Conservation (phyloP, 306 rosid species). For the Acacia crassicarpa region DNA sequence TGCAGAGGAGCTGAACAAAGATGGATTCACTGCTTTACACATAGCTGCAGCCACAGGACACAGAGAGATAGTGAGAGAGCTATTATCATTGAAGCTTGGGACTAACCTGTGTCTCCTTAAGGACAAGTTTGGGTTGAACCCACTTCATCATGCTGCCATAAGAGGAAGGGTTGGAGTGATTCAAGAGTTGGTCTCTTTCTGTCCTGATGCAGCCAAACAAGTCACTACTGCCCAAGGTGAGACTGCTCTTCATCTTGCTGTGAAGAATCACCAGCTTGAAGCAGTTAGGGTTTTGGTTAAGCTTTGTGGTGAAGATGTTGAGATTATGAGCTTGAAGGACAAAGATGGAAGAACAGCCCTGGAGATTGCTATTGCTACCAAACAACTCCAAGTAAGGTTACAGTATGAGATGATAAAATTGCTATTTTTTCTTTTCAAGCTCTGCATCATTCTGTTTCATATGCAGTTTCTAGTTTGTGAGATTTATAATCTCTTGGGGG, state of each 20-base stretch:
- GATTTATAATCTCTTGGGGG: too few species aligned
- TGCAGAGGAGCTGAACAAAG: slow-evolving; percentile 15
- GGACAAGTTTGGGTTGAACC: slow-evolving; percentile 19
- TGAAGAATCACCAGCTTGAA: slow-evolving; percentile 25
- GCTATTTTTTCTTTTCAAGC: background rate
- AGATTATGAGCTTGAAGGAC: background rate
- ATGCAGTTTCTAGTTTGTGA: background rate
- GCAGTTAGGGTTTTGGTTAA: slow-evolving; percentile 13
- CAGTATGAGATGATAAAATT: background rate
- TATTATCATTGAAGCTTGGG: background rate
- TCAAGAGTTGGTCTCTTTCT: slow-evolving; percentile 12
- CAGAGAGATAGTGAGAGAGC: slow-evolving; percentile 16
- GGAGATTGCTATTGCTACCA: background rate
- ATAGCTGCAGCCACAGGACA: slow-evolving; percentile 21
- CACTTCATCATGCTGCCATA: slow-evolving; percentile 23
- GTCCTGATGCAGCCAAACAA: background rate
- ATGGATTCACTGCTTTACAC: slow-evolving; percentile 12
- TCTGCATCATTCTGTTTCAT: background rate
- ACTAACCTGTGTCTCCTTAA: background rate
- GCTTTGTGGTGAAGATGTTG: background rate
- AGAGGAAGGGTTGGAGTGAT: slow-evolving; percentile 20
- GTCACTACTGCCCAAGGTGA: slow-evolving; percentile 16
- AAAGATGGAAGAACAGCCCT: slow-evolving; percentile 13
- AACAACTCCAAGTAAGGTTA: slow-evolving; percentile 24
- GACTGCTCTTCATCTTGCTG: slow-evolving; percentile 27